phyloP scores from a whole-genome alignment of 1,284 basidiomycete species.

The Fistulinella cinereoalba region DNA sequence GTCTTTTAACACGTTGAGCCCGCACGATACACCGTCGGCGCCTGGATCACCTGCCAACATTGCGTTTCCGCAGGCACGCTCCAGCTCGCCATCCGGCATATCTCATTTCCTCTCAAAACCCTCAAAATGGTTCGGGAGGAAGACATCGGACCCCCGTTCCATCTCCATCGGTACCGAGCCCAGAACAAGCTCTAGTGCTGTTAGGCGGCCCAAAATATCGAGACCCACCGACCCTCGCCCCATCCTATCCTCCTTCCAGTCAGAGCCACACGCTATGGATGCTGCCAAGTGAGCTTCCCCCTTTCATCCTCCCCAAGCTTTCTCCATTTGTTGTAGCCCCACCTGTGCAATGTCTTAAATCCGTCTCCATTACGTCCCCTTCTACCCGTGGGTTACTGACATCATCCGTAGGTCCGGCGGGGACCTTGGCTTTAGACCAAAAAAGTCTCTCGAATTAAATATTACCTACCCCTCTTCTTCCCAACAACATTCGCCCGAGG shows the following conservation, averaged over 20 bases:
- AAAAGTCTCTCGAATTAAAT: conserved; percentile 46
- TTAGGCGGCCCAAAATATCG: conserved; percentile 74
- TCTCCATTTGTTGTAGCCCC: conserved; percentile 4
- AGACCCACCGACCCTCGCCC: conserved; percentile 77
- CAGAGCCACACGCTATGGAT: conserved; percentile 35
- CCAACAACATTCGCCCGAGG: conserved; percentile 38
- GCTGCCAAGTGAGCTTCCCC: conserved; percentile 48
- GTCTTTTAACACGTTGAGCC: conserved; percentile 25
- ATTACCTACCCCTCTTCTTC: conserved; percentile 36
- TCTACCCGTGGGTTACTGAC: conserved; percentile 15
- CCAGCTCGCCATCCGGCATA: conserved; percentile 39
- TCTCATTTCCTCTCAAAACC: conserved; percentile 45
- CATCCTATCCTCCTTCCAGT: conserved; percentile 50
- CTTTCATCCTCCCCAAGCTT: background rate
- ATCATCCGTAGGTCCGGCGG: conserved; percentile 55
- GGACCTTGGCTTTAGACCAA: conserved; percentile 55
- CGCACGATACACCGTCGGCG: conserved; percentile 29
- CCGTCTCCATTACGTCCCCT: conserved; percentile 9
- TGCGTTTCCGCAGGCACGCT: conserved; percentile 29
- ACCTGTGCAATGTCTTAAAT: conserved; percentile 1
- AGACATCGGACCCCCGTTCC: conserved; percentile 37
- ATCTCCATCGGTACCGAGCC: conserved; percentile 39
- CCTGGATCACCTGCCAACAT: conserved; percentile 28
- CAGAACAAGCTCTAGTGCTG: conserved; percentile 52
- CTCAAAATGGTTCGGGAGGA: conserved; percentile 47